Evolutionary conservation across 2,329 filamentous ascomycete genomes (phyloP), one percentile per base, ranked within the genome.

Genomic region (Alternaria conjuncta): DNA sequence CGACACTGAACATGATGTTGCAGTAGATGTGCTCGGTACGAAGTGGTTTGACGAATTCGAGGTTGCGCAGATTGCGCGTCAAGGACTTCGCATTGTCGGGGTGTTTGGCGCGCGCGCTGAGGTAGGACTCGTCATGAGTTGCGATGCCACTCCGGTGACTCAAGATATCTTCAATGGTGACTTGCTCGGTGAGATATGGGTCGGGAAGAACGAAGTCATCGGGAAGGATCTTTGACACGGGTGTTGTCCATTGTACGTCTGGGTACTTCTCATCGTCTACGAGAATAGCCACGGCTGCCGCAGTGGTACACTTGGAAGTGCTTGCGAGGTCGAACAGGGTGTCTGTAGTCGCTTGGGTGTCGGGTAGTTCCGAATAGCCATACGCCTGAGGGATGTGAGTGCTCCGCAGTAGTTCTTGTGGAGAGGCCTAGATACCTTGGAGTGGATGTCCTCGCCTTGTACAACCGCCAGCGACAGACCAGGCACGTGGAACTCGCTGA

Each of bases 1-100:
- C 81, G 1, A 81, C 82, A 36, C 82, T 80, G 70, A 80, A 88
- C 82, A 87, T 84, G 21, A 85, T 74, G 69, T 88, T 88, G 77
- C 80, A 83, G 73, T 88, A 88, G 65, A 85, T 80, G 53, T 73
- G 85, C 11, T 69, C 75, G 0, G 80, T 82, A 12, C 85, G 79
- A 18, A 84, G 74, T 26, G 81, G 66, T 6, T 75, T 74, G 8
- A 75, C 81, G 41, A 83, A 71, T 3, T 78, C 80, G 5, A 86
- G 75, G 67, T 86, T 70, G 4, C 83, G 80, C 56, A 87, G 69
- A 15, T 72, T 72, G 2, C 63, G 60, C 0, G 66, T 71, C 9
- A 74, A 53, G 10, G 69, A 68, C 20, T 58, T 63, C 8, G 47
- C 15, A 30, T 50, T 50, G 18, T 30, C 47, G 1, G 36, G 36